These are phyloP conservation scores for Alliaria petiolata DNA, from an alignment of 345 rosid genomes.

Conservation along the genomic window DNA sequence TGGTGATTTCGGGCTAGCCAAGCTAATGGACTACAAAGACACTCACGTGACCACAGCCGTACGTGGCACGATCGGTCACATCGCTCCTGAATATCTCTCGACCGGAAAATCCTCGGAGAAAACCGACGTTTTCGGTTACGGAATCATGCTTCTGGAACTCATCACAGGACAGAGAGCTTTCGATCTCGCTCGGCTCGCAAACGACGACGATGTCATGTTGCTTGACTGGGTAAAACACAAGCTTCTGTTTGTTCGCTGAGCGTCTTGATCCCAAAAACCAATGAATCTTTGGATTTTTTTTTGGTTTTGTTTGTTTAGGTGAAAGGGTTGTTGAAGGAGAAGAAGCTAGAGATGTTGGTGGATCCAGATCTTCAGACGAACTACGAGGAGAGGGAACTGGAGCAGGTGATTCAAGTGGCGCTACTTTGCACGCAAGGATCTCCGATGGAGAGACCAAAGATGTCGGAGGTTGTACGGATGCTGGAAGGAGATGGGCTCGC, in stretches of 20 bases:
- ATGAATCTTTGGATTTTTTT: no score
- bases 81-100: slow-evolving; percentile 94
- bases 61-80: slow-evolving; percentile 95
- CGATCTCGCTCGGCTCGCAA: slow-evolving; percentile 95
- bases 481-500: slow-evolving; percentile 94
- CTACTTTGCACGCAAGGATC: slow-evolving; percentile 92
- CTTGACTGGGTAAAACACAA: slow-evolving; percentile 90
- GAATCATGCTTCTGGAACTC: slow-evolving; percentile 93
- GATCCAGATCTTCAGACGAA: slow-evolving; percentile 87
- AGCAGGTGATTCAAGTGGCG: slow-evolving; percentile 93
- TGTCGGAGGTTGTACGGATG: slow-evolving; percentile 96
- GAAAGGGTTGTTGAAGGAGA: slow-evolving; percentile 93
- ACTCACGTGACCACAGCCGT: slow-evolving; percentile 98
- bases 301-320: slow-evolving; percentile 44
- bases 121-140: slow-evolving; percentile 95
- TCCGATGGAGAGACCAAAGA: slow-evolving; percentile 90
- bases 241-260: background rate
- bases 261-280: background rate
- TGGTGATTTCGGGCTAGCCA: slow-evolving; percentile 95
- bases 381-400: slow-evolving; percentile 71
- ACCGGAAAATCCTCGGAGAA: slow-evolving; percentile 97
- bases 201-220: slow-evolving; percentile 94
- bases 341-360: slow-evolving; percentile 84
- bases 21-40: slow-evolving; percentile 98
- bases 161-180: slow-evolving; percentile 97